Percentiles rank a stretch among this genome's conserved stretches.
Conservation (phyloP, 2,329 filamentous ascomycete genomes). For the Helotiales sp. region DNA sequence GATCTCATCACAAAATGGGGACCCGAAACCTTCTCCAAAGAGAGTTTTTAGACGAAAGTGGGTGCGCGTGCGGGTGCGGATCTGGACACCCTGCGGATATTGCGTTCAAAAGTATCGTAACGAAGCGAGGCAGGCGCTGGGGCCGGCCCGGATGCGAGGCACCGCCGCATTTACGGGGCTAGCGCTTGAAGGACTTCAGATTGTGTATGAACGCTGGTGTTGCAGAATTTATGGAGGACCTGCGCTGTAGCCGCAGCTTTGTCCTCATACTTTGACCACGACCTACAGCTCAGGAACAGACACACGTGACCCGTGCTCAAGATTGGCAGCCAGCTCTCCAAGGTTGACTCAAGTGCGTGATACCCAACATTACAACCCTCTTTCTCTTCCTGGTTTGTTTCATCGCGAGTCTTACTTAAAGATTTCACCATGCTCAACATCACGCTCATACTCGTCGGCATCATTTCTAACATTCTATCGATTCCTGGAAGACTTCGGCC, state of each 20-base stretch:
- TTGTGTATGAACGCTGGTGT: background rate
- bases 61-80: no score
- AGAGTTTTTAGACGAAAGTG: background rate
- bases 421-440: conserved; percentile 4
- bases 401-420: background rate
- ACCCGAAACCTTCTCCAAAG: background rate
- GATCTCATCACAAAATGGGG: background rate
- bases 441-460: background rate
- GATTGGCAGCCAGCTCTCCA: conserved; percentile 3
- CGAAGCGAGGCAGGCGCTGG: background rate
- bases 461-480: conserved; percentile 4
- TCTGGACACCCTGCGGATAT: background rate
- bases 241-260: background rate
- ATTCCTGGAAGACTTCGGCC: conserved; percentile 5
- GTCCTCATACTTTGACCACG: background rate
- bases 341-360: conserved; percentile 7
- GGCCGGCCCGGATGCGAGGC: no score
- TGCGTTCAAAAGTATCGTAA: background rate
- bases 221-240: background rate
- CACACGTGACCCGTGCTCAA: background rate
- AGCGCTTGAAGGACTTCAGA: background rate
- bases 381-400: background rate
- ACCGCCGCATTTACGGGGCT: background rate
- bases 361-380: conserved; percentile 5
- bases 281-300: conserved; percentile 4